Conservation (phyloP, 148 eudicot genomes). For the Rhododendron ovatum region DNA sequence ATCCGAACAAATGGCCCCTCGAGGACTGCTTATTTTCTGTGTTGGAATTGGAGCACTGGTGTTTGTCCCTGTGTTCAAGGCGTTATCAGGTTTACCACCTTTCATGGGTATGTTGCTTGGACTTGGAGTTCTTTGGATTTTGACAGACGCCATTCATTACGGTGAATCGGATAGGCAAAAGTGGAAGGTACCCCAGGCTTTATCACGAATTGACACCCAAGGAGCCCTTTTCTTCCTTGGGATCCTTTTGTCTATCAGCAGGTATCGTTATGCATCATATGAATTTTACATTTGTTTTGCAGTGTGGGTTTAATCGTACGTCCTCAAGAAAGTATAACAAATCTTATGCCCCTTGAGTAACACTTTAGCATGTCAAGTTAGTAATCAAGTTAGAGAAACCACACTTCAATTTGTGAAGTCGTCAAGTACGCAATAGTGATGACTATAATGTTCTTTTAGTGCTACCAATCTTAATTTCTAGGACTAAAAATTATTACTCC, state of each 20-base stretch:
- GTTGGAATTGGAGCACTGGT: constrained; percentile 86
- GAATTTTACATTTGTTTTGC: neutral
- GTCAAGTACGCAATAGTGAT: neutral
- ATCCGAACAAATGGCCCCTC: constrained; percentile 95
- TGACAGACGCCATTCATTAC: constrained; percentile 95
- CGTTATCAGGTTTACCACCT: constrained; percentile 90
- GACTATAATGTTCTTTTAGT: neutral
- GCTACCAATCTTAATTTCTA: neutral
- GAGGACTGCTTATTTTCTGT: constrained; percentile 81
- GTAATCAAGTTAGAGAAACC: neutral
- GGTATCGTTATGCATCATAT: constrained; percentile 33
- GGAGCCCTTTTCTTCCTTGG: constrained; percentile 97
- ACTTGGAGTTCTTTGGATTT: constrained; percentile 91
- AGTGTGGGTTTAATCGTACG: neutral
- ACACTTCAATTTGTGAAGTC: neutral
- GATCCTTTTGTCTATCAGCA: constrained; percentile 91
- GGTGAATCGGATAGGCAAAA: constrained; percentile 89
- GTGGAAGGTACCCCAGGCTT: constrained; percentile 94
- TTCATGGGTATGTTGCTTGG: constrained; percentile 96
- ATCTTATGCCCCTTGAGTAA: neutral
- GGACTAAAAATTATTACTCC: neutral
- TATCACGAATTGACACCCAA: constrained; percentile 97
- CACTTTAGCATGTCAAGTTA: neutral
- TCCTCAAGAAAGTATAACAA: neutral
- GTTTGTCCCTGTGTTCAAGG: constrained; percentile 90